Evolutionary conservation across 768 basidiomycete genomes (phyloP), one percentile per base, ranked within the genome.

Genomic region (Lactarius quietus): DNA sequence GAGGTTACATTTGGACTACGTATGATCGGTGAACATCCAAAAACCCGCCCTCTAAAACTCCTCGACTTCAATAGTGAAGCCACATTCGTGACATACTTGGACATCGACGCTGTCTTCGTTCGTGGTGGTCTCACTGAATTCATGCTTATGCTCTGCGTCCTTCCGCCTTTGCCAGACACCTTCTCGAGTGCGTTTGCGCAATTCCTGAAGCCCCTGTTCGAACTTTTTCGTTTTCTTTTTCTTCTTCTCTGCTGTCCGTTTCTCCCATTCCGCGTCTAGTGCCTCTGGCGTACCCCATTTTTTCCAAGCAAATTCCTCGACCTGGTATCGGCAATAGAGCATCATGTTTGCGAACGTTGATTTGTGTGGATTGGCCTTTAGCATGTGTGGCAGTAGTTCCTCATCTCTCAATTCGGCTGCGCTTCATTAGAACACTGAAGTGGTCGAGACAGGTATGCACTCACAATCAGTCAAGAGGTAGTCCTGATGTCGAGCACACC

Each of bases 331-430:
- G 6, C 98, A 81, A 77, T 91, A 98, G 26, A 99, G 82, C 97
- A 98, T 98, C 97, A 98, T 98, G 80, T 98, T 99, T 39, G 92
- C 91, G 73, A 92, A 98, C 0, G 93, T 95, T 14, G 94, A 90
- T 69, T 92, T 90, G 78, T 97, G 95, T 4, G 93, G 95, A 74
- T 98, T 98, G 23, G 93, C 90, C 73, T 95, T 93, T 63, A 98
- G 82, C 29, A 96, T 80, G 75, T 99, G 97, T 0, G 96, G 97
- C 69, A 99, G 84, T 20, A 90, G 78, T 70, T 97, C 93, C 71
- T 92, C 86, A 73, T 99, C 97, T 63, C 90, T 87, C 31, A 99
- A 81, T 73, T 99, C 97, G 36, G 95, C 93, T 94, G 71, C n/a
- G 31, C 65, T 36, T 29, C 56, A 59, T 48, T 53, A 62, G 41